Percentiles rank a stretch among this genome's conserved stretches.
Evolutionary conservation across 257 asterid genomes (phyloP).

Genomic region (Ligustrum vulgare): DNA sequence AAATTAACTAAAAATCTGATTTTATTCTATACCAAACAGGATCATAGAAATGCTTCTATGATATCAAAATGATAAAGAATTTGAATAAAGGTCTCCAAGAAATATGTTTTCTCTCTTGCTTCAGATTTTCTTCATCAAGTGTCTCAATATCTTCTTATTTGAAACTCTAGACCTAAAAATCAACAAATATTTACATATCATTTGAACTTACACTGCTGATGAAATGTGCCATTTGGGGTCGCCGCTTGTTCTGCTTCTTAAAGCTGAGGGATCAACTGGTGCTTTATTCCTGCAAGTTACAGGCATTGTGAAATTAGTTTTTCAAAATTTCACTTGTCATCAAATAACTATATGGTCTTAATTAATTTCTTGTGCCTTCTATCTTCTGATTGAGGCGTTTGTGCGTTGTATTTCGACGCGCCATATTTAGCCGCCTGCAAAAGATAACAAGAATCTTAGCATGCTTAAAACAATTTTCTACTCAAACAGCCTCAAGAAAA

Average conservation of each 20-base stretch:
- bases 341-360: background rate
- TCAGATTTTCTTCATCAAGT: no score
- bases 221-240: slow-evolving; percentile 72
- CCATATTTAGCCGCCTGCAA: slow-evolving; percentile 48
- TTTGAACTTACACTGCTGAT: slow-evolving; percentile 68
- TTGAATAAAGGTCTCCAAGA: no score
- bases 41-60: no score
- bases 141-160: no score
- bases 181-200: background rate
- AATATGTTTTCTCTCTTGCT: no score
- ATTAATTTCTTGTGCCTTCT: slow-evolving; percentile 40
- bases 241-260: slow-evolving; percentile 62
- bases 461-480: no score
- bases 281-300: slow-evolving; percentile 49
- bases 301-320: background rate
- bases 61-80: no score
- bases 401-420: slow-evolving; percentile 36
- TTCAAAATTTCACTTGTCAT: background rate
- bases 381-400: slow-evolving; percentile 52
- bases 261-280: slow-evolving; percentile 44
- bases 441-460: slow-evolving; percentile 4
- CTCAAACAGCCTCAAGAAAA: no score
- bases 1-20: no score
- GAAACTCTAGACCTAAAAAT: no score
- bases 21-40: no score